Base-by-base conservation (phyloP, 108 stramenopile genomes). In the Cafeteria roenbergensis region DNA sequence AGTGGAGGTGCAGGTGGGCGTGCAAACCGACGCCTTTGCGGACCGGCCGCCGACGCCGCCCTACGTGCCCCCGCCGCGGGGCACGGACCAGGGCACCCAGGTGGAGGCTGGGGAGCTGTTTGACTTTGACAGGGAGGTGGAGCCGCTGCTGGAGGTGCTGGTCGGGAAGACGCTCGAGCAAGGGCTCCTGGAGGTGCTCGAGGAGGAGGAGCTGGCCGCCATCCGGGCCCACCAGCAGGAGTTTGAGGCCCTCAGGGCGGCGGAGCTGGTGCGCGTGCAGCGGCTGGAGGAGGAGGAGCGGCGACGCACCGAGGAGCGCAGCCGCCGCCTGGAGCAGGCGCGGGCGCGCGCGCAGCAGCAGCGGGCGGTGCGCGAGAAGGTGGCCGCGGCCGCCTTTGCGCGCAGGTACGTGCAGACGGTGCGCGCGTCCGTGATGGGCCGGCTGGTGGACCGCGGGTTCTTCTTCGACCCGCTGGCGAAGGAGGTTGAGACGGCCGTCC, bases 71-170 rank as follows among this genome's bases (percentile, higher is more conserved):
- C 56, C 68, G 33, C 82, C 82, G 74, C 73, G 56, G 12, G 83
- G 81, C 0, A 52, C 70, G 26, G 83, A 84, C 65, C 64, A 37
- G 29, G 80, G 73, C 34, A 84, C 83, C 0, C 81, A 84, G 37
- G 74, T 84, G 21, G 74, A 78, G n/a, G 75, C 50, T 6, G 83
- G 79, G 30, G 83, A 84, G 66, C 78, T 84, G n/a, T 84, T 84
- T 55, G 79, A 84, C 64, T 84, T 84, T 50, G 80, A 84, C 68
- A 25, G 72, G 1, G 83, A 84, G 72, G 83, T 84, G 38, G 77
- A 72, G 67, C 83, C 83, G 1, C 69, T 84, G 21, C 75, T 84
- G 25, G 83, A 84, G 55, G 83, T 84, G 0, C 72, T 84, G 31
- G 81, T 82, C 14, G 81, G 83, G 29, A 84, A 82, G 68, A 82